Evolutionary conservation across 345 rosid species (phyloP).

Genomic region (Chamaenerion angustifolium): DNA sequence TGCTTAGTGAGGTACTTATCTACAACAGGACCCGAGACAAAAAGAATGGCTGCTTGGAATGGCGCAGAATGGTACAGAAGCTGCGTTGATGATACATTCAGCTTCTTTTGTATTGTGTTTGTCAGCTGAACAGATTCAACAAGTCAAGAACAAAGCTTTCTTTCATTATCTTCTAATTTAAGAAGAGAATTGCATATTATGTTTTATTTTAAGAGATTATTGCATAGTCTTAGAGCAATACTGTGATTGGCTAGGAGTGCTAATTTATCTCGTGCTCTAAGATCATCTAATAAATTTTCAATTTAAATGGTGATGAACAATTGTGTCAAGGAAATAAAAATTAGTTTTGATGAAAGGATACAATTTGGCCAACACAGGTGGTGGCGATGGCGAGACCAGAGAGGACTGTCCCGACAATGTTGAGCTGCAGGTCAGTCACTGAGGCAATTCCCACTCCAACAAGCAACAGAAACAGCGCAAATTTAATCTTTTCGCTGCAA

Average conservation of each 20-base stretch:
- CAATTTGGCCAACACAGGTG: conserved; percentile 96
- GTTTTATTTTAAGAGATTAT: too few species aligned
- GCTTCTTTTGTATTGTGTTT: conserved; percentile 86
- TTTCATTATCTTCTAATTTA: neutral
- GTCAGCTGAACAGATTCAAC: conserved; percentile 44
- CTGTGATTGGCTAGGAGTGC: too few species aligned
- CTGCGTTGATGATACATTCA: conserved; percentile 91
- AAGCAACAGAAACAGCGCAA: conserved; percentile 51
- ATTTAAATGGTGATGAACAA: too few species aligned
- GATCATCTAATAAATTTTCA: too few species aligned
- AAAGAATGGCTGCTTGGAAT: conserved; percentile 93
- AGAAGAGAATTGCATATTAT: too few species aligned
- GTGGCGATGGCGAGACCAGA: conserved; percentile 78
- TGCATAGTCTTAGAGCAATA: too few species aligned
- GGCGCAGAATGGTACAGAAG: conserved; percentile 95
- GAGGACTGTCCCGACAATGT: conserved; percentile 58
- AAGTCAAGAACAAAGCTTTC: conserved; percentile 12
- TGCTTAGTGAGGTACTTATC: conserved; percentile 75
- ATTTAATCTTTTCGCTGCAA: conserved; percentile 71
- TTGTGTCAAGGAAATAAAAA: neutral
- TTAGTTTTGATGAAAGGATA: conserved; percentile 25
- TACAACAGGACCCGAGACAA: conserved; percentile 87
- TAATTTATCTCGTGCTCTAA: too few species aligned
- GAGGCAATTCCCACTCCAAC: conserved; percentile 92
- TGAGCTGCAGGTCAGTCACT: conserved; percentile 93